A percentile compares a stretch with the other conserved stretches of the same genome.
phyloP scores from a whole-genome alignment of 257 asterid genomes.

The Catharanthus roseus region DNA sequence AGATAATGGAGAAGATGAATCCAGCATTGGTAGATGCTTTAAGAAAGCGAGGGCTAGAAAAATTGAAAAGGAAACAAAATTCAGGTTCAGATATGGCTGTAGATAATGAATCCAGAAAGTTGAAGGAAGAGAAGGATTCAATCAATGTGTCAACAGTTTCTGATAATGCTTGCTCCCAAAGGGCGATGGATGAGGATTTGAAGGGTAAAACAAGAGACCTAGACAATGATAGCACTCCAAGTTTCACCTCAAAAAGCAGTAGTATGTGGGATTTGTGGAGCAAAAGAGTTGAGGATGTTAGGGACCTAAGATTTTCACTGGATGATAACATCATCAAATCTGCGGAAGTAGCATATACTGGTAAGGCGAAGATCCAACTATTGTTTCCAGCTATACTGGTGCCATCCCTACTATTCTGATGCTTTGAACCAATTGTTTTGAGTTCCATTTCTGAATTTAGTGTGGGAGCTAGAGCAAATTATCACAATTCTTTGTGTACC shows the following conservation, averaged over 20 bases:
- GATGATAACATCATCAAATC: conserved; percentile 52
- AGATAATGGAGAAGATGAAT: conserved; percentile 60
- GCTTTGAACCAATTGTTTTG: neutral
- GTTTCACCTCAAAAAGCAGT: conserved; percentile 24
- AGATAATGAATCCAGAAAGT: conserved; percentile 29
- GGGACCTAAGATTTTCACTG: conserved; percentile 68
- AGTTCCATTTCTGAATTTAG: neutral
- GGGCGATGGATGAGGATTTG: conserved; percentile 22
- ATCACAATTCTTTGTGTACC: neutral
- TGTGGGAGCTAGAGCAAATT: neutral
- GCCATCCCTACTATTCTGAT: neutral
- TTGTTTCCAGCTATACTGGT: neutral
- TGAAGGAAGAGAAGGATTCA: conserved; percentile 22
- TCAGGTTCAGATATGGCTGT: conserved; percentile 28
- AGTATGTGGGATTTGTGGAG: conserved; percentile 81
- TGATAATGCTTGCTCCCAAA: conserved; percentile 24
- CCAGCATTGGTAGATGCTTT: conserved; percentile 54
- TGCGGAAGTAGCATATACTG: conserved; percentile 33
- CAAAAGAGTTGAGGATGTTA: conserved; percentile 73
- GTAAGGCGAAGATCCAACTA: conserved; percentile 31
- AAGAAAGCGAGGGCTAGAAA: conserved; percentile 54
- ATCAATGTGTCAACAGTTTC: conserved; percentile 22
- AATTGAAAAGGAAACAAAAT: conserved; percentile 47
- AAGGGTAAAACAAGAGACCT: conserved; percentile 24
- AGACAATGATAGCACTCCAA: conserved; percentile 22